These are phyloP conservation scores for Pichia sp. DNA, from an alignment of 1,139 yeast species.

Conservation along the genomic window DNA sequence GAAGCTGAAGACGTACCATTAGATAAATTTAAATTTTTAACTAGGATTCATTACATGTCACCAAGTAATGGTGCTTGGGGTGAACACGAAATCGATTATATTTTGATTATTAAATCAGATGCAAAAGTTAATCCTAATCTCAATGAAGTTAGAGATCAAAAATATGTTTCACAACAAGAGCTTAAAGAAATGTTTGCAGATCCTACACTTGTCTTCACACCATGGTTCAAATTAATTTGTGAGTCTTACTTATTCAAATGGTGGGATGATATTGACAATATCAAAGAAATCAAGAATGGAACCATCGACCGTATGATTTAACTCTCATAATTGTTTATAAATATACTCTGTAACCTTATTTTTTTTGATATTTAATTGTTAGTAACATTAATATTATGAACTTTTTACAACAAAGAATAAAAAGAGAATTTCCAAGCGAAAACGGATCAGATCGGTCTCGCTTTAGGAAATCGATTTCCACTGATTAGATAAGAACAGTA, in stretches of 20 bases:
- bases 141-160: slow-evolving; percentile 80
- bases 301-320: slow-evolving; percentile 43
- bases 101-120: slow-evolving; percentile 65
- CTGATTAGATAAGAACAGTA: no score
- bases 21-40: slow-evolving; percentile 69
- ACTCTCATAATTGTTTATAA: background rate
- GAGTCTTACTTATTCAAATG: slow-evolving; percentile 84
- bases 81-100: slow-evolving; percentile 96
- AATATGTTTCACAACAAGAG: slow-evolving; percentile 64
- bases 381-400: no score
- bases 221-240: slow-evolving; percentile 97
- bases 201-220: slow-evolving; percentile 64
- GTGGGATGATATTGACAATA: slow-evolving; percentile 75
- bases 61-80: slow-evolving; percentile 90
- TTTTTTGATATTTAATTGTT: no score
- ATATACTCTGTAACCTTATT: background rate
- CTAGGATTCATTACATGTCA: slow-evolving; percentile 92
- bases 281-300: slow-evolving; percentile 42
- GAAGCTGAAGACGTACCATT: slow-evolving; percentile 49
- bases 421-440: no score
- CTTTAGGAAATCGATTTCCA: no score
- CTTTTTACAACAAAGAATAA: no score
- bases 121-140: slow-evolving; percentile 49
- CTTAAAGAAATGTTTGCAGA: slow-evolving; percentile 74
- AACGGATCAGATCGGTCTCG: no score